Conservation (phyloP, 1,139 yeast genomes). For the Suhomyces bribrorum region DNA sequence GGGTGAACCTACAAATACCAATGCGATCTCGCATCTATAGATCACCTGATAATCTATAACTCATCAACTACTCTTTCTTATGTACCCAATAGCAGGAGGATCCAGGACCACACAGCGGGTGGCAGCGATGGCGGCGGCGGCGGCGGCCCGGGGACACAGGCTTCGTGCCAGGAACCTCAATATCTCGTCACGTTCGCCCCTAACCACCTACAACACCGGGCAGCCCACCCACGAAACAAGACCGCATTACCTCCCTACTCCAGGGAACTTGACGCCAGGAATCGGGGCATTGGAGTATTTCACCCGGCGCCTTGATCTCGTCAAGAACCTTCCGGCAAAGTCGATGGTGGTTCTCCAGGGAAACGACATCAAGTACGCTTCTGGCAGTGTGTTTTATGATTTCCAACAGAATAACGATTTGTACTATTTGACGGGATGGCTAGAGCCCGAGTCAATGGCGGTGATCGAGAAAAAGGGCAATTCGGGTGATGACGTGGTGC, state of each 20-base stretch:
- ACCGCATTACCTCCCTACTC: slow-evolving; percentile 64
- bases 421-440: slow-evolving; percentile 86
- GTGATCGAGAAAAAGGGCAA: slow-evolving; percentile 63
- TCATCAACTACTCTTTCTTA: no score
- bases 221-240: slow-evolving; percentile 88
- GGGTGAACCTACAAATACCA: no score
- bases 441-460: slow-evolving; percentile 85
- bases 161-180: slow-evolving; percentile 5
- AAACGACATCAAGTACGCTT: slow-evolving; percentile 68
- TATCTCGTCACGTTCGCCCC: slow-evolving; percentile 22
- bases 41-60: no score
- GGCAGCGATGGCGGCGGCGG: slow-evolving; percentile 1
- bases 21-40: no score
- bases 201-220: slow-evolving; percentile 52
- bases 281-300: slow-evolving; percentile 82
- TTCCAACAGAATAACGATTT: slow-evolving; percentile 92
- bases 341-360: slow-evolving; percentile 80
- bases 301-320: slow-evolving; percentile 61
- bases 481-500: slow-evolving; percentile 52
- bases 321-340: slow-evolving; percentile 57
- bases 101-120: no score
- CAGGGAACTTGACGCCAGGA: slow-evolving; percentile 88
- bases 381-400: slow-evolving; percentile 87
- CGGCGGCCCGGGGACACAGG: neutral
- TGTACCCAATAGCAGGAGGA: no score